Base-by-base conservation (phyloP, 176 grass and related monocot species). In the Oryza australiensis region DNA sequence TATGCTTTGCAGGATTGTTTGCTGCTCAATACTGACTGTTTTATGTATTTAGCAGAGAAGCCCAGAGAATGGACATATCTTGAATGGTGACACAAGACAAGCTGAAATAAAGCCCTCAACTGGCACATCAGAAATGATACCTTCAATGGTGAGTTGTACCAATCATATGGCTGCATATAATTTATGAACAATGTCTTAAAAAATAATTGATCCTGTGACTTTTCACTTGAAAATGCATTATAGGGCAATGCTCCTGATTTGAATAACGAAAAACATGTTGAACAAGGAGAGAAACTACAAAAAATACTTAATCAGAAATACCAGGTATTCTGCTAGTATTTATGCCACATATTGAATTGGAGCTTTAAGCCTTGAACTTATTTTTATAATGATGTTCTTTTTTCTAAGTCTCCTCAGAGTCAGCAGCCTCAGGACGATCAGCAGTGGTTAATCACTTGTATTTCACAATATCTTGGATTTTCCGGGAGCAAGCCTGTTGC, bases 401-500 rank as follows among this genome's bases (percentile, higher is more conserved):
- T 55, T 84, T 74, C 77, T 68, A 82, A 86, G 66, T 77, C 35
- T 37, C 35, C 80, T 64, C 84, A 78, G 66, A 80, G 62, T 34
- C 83, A 74, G 59, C 83, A 81, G 27, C 82, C 68, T n/a, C 79
- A 88, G 83, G 88, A 89, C 35, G 87, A 86, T 78, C 86, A 91
- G 80, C 83, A 94, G 76, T 90, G 73, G 82, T 79, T 94, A 80
- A 69, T 91, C 12, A 82, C 82, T 81, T 86, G 83, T 66, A 91
- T 94, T 83, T 77, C 89, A 33, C 78, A 86, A 65, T 35, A 91
- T 88, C 92, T 91, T 80, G 92, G 92, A 72, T 94, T 94, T 88
- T 85, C 82, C 68, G 84, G 89, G 51, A 86, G 83, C 41, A 65
- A 85, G 46, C 92, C 92, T 76, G 86, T 91, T 78, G 86, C 86